Evolutionary conservation across 441 rosid species (phyloP), one percentile per base, ranked within the genome.

Genomic region (Codiaeum variegatum): DNA sequence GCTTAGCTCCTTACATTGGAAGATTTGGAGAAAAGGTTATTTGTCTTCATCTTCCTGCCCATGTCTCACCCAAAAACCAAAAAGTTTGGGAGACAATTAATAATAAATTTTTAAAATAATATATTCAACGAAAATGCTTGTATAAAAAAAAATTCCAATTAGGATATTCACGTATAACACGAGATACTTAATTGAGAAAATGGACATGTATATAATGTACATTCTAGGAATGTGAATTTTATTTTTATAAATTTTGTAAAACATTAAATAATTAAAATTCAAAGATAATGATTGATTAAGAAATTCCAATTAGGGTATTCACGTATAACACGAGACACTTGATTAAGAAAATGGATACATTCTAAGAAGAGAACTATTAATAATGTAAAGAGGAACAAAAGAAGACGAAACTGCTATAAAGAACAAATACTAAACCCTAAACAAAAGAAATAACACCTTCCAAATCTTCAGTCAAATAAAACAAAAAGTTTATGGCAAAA

Each of bases 11-110:
- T 74, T 71, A 61, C 3, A n/a, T 40, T 18, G 69, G 24, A 77
- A 80, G 82, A 81, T 86, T 84, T 80, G 47, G 52, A 62, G 58
- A 77, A 80, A 85, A 82, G 77, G 81, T 78, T 74, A 77, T 68
- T 79, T 83, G 83, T 85, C 85, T 74, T 77, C 74, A 71, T 66
- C 83, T 82, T 23, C 65, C n/a, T 67, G 66, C 51, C 76, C 73
- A 66, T 40, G 63, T 80, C 81, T 46, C n/a, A 69, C 75, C 73
- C 73, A 55, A 77, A 81, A 70, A 63, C 54, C 23, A 31, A 49
- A 36, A 24, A n/a, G n/a, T n/a, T n/a, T n/a, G n/a, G n/a, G n/a
- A n/a, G n/a, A n/a, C n/a, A n/a, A n/a, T n/a, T n/a, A n/a, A n/a
- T n/a, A n/a, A 49, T 28, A 3, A 16, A 34, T 2, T 62, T 62